Evolutionary conservation across 345 rosid genomes (phyloP).

Genomic region (Aurinia saxatilis): DNA sequence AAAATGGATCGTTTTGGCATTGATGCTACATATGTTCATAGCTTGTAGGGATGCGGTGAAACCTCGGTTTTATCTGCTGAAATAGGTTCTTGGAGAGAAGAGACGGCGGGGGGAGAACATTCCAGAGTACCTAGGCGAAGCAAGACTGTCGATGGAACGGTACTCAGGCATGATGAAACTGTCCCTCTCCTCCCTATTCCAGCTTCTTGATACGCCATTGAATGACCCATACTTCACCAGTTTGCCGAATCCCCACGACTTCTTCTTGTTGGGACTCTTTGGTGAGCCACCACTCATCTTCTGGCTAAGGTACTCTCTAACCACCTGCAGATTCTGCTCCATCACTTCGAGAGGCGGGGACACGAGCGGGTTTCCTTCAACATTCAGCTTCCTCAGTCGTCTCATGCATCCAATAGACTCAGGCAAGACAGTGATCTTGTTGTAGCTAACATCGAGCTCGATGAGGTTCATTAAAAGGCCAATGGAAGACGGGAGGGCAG

Average conservation of each 20-base stretch:
- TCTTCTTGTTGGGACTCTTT: conserved; percentile 42
- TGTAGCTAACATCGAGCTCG: conserved; percentile 77
- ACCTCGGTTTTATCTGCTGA: conserved; percentile 24
- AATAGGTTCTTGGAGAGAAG: conserved; percentile 47
- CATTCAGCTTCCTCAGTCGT: conserved; percentile 52
- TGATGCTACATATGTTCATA: conserved; percentile 1
- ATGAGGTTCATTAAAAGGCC: conserved; percentile 55
- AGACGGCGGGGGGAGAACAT: conserved; percentile 79
- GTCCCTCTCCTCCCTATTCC: conserved; percentile 36
- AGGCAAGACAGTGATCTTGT: conserved; percentile 54
- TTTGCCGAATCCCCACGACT: conserved; percentile 59
- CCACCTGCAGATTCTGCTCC: conserved; percentile 47
- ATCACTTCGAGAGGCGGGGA: conserved; percentile 70
- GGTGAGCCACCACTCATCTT: conserved; percentile 45
- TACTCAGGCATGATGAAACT: conserved; percentile 46
- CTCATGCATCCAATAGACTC: conserved; percentile 73
- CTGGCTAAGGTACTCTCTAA: conserved; percentile 60
- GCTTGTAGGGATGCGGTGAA: not conserved
- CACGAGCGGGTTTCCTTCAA: conserved; percentile 77
- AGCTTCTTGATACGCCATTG: conserved; percentile 31
- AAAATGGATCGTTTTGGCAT: not conserved
- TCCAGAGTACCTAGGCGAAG: conserved; percentile 55
- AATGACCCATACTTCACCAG: conserved; percentile 56
- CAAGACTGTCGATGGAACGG: conserved; percentile 44
- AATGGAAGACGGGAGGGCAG: conserved; percentile 39